These are phyloP conservation scores for Escallonia herrerae DNA, from an alignment of 129 eudicot species.

Conservation along the genomic window DNA sequence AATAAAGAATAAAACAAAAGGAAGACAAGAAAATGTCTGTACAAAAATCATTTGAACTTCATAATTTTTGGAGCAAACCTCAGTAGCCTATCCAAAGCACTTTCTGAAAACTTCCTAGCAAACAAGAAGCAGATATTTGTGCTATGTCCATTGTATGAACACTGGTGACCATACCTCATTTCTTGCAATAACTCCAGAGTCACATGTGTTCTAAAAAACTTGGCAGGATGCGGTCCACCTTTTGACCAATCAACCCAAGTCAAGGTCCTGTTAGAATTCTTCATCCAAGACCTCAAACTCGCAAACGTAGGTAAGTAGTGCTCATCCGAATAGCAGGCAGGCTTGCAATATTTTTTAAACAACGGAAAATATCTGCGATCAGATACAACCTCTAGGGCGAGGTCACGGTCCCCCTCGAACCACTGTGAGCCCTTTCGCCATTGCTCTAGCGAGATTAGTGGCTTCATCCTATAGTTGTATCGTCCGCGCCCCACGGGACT, in stretches of 20 bases:
- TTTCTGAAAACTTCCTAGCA: conserved; percentile 73
- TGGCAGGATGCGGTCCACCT: conserved; percentile 81
- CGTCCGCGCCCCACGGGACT: conserved; percentile 69
- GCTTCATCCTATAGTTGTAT: conserved; percentile 43
- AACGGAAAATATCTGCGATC: conserved; percentile 33
- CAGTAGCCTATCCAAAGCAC: conserved; percentile 48
- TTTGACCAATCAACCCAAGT: conserved; percentile 74
- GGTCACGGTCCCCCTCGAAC: conserved; percentile 58
- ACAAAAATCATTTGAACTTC: conserved; percentile 15
- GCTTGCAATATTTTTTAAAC: conserved; percentile 48
- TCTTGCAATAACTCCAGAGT: conserved; percentile 27
- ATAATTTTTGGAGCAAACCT: conserved; percentile 51
- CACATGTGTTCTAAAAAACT: conserved; percentile 35
- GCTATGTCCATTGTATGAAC: conserved; percentile 54
- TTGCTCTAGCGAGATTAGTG: conserved; percentile 27
- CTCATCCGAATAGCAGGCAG: conserved; percentile 72
- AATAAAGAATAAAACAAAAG: neutral
- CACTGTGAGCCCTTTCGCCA: conserved; percentile 85
- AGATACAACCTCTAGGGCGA: conserved; percentile 51
- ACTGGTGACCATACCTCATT: conserved; percentile 39
- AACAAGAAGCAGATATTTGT: conserved; percentile 57
- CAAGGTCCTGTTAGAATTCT: conserved; percentile 53
- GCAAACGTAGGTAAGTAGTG: conserved; percentile 65
- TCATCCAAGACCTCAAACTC: conserved; percentile 27
- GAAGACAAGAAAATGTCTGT: neutral